phyloP scores from a whole-genome alignment of 305 asterid genomes.

The Coffea humblotiana region DNA sequence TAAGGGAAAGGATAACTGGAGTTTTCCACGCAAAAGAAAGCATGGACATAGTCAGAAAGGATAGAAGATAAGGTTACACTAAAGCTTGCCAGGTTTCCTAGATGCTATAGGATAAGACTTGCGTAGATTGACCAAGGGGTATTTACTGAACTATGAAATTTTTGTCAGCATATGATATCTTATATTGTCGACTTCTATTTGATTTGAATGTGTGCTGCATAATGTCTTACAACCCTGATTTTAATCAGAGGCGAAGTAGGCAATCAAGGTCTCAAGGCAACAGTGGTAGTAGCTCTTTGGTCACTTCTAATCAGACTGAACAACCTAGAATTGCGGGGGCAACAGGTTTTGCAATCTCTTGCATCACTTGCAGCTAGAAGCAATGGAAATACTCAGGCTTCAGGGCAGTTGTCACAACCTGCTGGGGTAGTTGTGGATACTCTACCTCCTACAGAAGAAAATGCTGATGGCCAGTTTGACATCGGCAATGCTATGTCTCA shows the following conservation, averaged over 20 bases:
- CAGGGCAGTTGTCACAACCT: constrained; percentile 28
- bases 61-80: background rate
- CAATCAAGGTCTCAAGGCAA: constrained; percentile 41
- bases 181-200: background rate
- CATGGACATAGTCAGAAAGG: background rate
- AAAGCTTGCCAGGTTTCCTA: background rate
- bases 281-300: constrained; percentile 40
- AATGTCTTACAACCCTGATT: constrained; percentile 13
- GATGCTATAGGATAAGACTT: background rate
- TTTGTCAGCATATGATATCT: constrained; percentile 1
- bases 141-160: background rate
- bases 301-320: constrained; percentile 36
- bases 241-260: constrained; percentile 55
- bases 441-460: constrained; percentile 33
- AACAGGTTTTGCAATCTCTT: constrained; percentile 69
- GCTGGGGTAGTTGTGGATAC: constrained; percentile 30
- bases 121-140: background rate
- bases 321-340: constrained; percentile 58
- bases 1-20: background rate
- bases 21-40: background rate
- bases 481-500: constrained; percentile 64
- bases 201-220: background rate
- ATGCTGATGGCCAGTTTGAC: constrained; percentile 40
- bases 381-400: constrained; percentile 28
- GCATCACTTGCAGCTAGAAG: constrained; percentile 44